Evolutionary conservation across 2,329 filamentous ascomycete genomes (phyloP), one percentile per base, ranked within the genome.

Genomic region (Stagonosporopsis cucurbitacearum): DNA sequence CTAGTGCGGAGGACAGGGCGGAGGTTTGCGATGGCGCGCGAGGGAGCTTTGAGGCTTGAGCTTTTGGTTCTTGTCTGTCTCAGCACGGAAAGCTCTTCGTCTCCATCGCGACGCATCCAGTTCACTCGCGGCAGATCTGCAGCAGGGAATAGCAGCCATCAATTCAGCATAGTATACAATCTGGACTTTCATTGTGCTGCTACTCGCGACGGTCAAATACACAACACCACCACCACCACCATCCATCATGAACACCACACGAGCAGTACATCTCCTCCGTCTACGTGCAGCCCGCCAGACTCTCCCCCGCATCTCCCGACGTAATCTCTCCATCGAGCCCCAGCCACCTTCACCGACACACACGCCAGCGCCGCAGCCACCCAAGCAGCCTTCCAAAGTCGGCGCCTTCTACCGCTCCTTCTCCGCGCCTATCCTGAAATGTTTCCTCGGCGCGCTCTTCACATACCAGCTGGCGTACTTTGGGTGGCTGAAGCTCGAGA

Each of bases 391-490:
- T 37, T 56, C 53, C 30, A 46, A 32, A 39, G 53, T 56, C 25
- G 77, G 84, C 45, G 79, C 82, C 42, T 93, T 93, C 78, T 94
- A 92, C 80, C 88, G 86, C 70, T 86, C 85, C 13, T 92, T 92
- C 70, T 86, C 87, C 35, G 82, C 88, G 1, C 90, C 91, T 2
- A 80, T 94, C 41, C 82, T 85, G 49, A 94, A 92, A 77, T 86
- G 87, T 50, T 84, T 91, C 62, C 81, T 94, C 33, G 82, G 89
- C 69, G 89, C 91, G 50, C 83, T 92, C 51, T 87, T 91, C 69
- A 89, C 88, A 2, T 95, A 94, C 74, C 91, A 95, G 76, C 67
- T 90, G n/a, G 76, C 83, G 13, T 94, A 93, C 77, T 91, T 85
- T 79, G 78, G 78, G 13, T 95, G 91, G 91, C 72, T 85, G 33